Conservation (phyloP, 2,329 filamentous ascomycete species). For the Diaporthe longicolla region DNA sequence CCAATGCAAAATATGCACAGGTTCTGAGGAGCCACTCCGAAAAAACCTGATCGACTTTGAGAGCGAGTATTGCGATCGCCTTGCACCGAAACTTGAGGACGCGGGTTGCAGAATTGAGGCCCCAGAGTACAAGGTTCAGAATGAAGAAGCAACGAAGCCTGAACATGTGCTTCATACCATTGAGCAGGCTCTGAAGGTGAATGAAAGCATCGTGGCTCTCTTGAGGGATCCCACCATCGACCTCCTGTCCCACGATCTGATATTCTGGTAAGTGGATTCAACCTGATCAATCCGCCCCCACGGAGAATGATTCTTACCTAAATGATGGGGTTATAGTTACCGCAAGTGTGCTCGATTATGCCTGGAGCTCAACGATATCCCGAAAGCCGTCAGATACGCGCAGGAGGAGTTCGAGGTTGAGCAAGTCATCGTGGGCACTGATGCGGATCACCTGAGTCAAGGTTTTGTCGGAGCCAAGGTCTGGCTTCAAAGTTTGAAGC, state of each 20-base stretch:
- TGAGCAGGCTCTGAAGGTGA: background rate
- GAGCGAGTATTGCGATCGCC: no score
- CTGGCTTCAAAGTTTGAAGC: background rate
- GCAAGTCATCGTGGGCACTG: background rate
- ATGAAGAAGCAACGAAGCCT: no score
- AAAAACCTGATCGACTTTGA: background rate
- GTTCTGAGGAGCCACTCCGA: background rate
- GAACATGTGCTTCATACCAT: background rate
- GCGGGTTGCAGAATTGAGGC: no score
- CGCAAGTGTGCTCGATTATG: background rate
- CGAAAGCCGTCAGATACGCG: background rate
- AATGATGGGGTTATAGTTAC: background rate
- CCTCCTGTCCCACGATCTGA: background rate
- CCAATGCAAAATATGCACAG: background rate
- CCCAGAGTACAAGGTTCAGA: no score
- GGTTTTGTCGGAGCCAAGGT: background rate
- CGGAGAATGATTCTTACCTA: no score
- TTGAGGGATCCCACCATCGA: background rate
- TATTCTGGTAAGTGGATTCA: no score
- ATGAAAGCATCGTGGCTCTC: background rate
- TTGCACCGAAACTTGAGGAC: no score
- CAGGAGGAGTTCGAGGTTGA: background rate
- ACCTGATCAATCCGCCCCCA: no score
- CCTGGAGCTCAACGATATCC: background rate
- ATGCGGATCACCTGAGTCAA: background rate